These are phyloP conservation scores for Penicillium taxi DNA, from an alignment of 495 filamentous ascomycete species.

Conservation along the genomic window DNA sequence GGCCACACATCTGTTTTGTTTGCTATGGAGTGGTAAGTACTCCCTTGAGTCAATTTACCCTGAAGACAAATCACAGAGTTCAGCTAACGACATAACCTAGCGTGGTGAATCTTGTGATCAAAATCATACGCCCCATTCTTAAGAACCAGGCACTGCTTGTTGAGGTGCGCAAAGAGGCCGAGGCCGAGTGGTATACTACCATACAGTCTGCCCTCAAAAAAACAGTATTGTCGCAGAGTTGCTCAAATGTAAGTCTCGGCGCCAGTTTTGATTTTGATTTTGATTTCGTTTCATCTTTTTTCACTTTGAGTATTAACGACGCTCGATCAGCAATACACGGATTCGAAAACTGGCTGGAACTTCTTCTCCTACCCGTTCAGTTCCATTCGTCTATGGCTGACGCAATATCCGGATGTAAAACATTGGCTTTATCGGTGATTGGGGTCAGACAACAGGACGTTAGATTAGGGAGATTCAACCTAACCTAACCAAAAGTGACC, in stretches of 20 bases:
- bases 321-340: constrained; percentile 2
- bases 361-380: constrained; percentile 8
- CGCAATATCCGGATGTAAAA: neutral
- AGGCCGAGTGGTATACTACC: constrained; percentile 2
- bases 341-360: constrained; percentile 6
- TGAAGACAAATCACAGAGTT: neutral
- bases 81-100: no score
- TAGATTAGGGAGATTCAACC: no score
- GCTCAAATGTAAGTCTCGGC: constrained; percentile 3
- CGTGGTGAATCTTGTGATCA: constrained; percentile 1
- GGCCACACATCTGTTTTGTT: constrained; percentile 8
- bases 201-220: constrained; percentile 5
- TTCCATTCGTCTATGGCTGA: constrained; percentile 1
- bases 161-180: constrained; percentile 4
- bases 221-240: constrained; percentile 2
- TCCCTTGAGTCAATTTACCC: neutral
- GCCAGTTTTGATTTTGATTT: neutral
- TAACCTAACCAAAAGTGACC: no score
- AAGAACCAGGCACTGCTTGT: neutral
- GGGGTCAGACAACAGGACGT: no score
- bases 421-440: neutral
- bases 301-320: neutral
- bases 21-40: constrained; percentile 4
- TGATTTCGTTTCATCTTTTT: no score
- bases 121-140: constrained; percentile 1